Base-by-base conservation (phyloP, 2,329 filamentous ascomycete species). In the Xylaria sp. region DNA sequence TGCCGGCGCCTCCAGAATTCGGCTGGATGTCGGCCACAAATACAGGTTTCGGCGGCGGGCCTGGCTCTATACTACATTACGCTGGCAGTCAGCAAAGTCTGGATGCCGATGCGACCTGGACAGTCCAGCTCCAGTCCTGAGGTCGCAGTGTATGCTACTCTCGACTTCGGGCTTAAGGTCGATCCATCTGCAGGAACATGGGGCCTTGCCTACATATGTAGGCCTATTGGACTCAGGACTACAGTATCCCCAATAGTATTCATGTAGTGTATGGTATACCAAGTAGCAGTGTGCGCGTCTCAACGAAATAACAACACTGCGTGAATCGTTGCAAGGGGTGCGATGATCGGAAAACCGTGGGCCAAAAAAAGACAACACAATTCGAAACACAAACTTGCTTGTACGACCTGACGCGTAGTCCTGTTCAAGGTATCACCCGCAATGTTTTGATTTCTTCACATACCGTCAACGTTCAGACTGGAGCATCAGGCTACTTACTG, bases 181-280 rank as follows among this genome's bases (percentile, higher is more conserved):
- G 44, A 57, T 67, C 67, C 57, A 51, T 64, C 64, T 67, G 67
- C 64, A 67, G 64, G 60, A 67, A 57, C 64, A 66, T 61, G 64
- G 64, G 60, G 39, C 46, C 34, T 57, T 48, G 50, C 50, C 28
- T 28, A 28, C 28, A 28, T 28, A 28, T 28, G 28, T 51, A 20
- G n/a, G 55, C 23, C 55, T 48, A 69, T 69, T 69, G 67, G 67
- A 39, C n/a, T n/a, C n/a, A n/a, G n/a, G n/a, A n/a, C 37, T 20
- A 28, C 28, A 28, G 28, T 28, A 23, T 59, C 60, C 34, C 34
- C 52, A 62, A 46, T 31, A 37, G 41, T 41, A 67, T 67, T 69
- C 64, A 69, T 64, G 64, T 64, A 60, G n/a, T 13, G 52, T 20
- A 55, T 7, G 3, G 39, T 18, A 41, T 41, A 18, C 39, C 13